phyloP scores from a whole-genome alignment of 108 stramenopile species.

The Chaetoceros muelleri region DNA sequence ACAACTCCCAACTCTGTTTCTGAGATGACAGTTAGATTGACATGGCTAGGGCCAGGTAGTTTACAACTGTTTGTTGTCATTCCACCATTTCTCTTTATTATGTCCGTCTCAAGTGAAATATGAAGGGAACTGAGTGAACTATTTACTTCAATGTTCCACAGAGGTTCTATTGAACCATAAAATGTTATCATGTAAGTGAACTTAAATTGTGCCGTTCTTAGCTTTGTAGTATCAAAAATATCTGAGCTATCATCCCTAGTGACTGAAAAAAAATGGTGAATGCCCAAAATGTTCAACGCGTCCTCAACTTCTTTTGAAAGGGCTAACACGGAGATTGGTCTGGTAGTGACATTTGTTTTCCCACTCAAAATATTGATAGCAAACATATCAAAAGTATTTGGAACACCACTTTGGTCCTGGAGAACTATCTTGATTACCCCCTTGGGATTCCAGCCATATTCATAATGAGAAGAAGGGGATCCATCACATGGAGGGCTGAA shows the following conservation, averaged over 20 bases:
- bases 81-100: no score
- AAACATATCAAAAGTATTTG: no score
- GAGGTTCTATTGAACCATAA: no score
- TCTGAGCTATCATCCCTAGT: conserved; percentile 11
- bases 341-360: conserved; percentile 1
- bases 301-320: conserved; percentile 13
- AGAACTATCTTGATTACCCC: no score
- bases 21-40: conserved; percentile 39
- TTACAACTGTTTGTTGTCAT: no score
- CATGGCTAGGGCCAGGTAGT: conserved; percentile 32
- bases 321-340: conserved; percentile 11
- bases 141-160: no score
- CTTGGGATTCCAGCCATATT: no score
- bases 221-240: conserved; percentile 9
- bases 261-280: conserved; percentile 9
- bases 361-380: no score
- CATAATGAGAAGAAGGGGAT: no score
- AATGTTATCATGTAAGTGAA: conserved; percentile 12
- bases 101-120: no score
- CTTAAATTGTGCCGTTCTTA: conserved; percentile 12
- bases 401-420: no score
- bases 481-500: conserved; percentile 32
- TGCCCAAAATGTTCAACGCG: conserved; percentile 11
- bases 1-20: conserved; percentile 35
- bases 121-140: no score